Evolutionary conservation across 371 early-diverging fungal genomes (phyloP), one percentile per base, ranked within the genome.

Genomic region (Blastocladiella emersonii): DNA sequence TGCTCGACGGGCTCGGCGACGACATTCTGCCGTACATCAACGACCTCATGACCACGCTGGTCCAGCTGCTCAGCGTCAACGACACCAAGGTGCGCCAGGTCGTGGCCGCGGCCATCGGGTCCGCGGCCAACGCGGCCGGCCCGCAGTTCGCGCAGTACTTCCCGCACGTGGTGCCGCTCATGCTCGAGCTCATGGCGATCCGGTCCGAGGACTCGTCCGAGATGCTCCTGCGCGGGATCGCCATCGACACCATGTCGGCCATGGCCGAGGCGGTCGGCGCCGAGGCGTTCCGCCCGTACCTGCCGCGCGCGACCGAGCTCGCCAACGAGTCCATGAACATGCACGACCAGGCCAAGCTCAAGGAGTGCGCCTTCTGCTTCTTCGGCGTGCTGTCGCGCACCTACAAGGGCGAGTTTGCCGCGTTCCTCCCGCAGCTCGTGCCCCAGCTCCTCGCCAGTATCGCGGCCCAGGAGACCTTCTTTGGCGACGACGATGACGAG

Each of bases 231-330:
- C 89, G 93, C 57, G 90, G 90, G 49, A 85, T 89, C 10, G 90
- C 95, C 6, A 90, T 88, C 0, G 93, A 93, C 66, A 79, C 92
- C 32, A 82, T 87, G 60, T 89, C 86, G 62, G 83, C 90, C 10
- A 80, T 93, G 67, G 93, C 92, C 25, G 86, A 85, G 63, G 90
- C 92, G 17, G 88, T 89, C 27, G 94, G 94, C 62, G 82, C 84
- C 53, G 90, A 89, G 0, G 73, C 78, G 25, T 91, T 90, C 78
- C 73, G 79, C 36, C 92, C 92, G 34, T 81, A 86, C 64, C 69
- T 89, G 61, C 76, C 83, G 32, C 82, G 81, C 30, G 67, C 83
- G 59, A 89, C 92, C 88, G 72, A 70, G 34, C 70, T 90, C 57
- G 91, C 89, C 19, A 75, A 89, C 61, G 86, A 91, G 39, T 90